A percentile compares a stretch with the other conserved stretches of the same genome.
These are phyloP conservation scores for Colletotrichum sublineola DNA, from an alignment of 2,329 filamentous ascomycete genomes.

Conservation along the genomic window DNA sequence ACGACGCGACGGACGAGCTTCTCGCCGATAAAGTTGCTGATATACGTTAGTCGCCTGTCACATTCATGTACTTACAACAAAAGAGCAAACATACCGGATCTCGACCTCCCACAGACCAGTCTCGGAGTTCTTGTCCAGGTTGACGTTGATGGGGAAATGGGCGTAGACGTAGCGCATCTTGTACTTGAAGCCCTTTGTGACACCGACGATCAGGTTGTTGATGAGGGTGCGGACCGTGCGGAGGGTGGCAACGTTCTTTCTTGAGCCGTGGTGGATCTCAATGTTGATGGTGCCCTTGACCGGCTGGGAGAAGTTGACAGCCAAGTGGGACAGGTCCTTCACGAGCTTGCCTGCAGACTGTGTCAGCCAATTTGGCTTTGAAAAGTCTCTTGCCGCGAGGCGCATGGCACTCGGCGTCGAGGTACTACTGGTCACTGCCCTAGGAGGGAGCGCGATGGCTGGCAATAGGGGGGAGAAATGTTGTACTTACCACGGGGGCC, in stretches of 20 bases:
- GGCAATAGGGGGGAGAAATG: not conserved
- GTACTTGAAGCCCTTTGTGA: constrained; percentile 99
- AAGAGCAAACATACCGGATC: constrained; percentile 80
- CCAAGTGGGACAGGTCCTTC: constrained; percentile 97
- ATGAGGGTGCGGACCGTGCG: constrained; percentile 98
- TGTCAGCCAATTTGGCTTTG: constrained; percentile 32
- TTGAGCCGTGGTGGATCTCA: constrained; percentile 97
- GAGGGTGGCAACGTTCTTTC: constrained; percentile 98
- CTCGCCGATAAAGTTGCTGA: constrained; percentile 97
- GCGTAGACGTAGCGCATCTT: constrained; percentile 99
- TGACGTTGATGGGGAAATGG: constrained; percentile 99
- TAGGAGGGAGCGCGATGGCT: not conserved
- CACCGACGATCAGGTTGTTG: constrained; percentile 98
- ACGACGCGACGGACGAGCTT: constrained; percentile 95
- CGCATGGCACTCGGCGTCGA: not conserved
- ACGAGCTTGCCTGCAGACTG: constrained; percentile 81
- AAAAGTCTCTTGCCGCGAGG: constrained; percentile 40
- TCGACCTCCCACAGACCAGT: constrained; percentile 91
- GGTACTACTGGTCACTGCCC: not conserved
- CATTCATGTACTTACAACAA: too few species aligned
- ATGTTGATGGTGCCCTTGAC: constrained; percentile 91
- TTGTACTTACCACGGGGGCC: constrained; percentile 83
- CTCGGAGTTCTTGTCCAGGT: constrained; percentile 96
- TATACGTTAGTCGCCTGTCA: constrained; percentile 30
- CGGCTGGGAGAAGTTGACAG: constrained; percentile 93